Evolutionary conservation across 2,329 filamentous ascomycete species (phyloP).

Genomic region (Pseudogymnoascus sp.): DNA sequence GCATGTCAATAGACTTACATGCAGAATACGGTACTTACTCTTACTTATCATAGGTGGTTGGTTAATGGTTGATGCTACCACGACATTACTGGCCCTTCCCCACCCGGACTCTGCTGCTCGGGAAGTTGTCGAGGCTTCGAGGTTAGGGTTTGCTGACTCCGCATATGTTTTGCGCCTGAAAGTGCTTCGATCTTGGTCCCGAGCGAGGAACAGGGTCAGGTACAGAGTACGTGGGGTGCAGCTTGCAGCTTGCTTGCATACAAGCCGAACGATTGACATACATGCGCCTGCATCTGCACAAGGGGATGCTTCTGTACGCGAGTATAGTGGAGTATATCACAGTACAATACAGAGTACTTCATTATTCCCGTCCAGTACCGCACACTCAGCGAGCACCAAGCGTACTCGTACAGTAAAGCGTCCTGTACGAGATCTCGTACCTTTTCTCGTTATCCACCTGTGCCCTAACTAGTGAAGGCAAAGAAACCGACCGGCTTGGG

Average conservation of each 20-base stretch:
- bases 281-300: slow-evolving; percentile 3
- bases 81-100: not conserved
- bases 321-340: not conserved
- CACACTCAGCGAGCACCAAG: not conserved
- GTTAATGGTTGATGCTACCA: not conserved
- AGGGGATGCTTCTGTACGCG: not conserved
- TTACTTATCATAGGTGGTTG: not conserved
- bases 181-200: not conserved
- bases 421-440: not conserved
- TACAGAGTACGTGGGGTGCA: slow-evolving; percentile 2
- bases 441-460: not conserved
- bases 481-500: not conserved
- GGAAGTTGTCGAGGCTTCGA: not conserved
- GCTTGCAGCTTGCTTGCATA: not conserved
- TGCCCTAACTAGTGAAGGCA: slow-evolving; percentile 3
- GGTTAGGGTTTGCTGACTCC: slow-evolving; percentile 1
- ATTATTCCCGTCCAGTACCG: not conserved
- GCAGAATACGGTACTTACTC: not conserved
- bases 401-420: not conserved
- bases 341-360: not conserved
- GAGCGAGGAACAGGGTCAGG: not conserved
- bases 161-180: not conserved
- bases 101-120: not conserved
- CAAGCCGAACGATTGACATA: not conserved
- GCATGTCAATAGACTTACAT: not conserved